Percentiles rank a stretch among this genome's conserved stretches.
Evolutionary conservation across 106 monocot genomes (phyloP).

Genomic region (Apostasia shenzhenica): DNA sequence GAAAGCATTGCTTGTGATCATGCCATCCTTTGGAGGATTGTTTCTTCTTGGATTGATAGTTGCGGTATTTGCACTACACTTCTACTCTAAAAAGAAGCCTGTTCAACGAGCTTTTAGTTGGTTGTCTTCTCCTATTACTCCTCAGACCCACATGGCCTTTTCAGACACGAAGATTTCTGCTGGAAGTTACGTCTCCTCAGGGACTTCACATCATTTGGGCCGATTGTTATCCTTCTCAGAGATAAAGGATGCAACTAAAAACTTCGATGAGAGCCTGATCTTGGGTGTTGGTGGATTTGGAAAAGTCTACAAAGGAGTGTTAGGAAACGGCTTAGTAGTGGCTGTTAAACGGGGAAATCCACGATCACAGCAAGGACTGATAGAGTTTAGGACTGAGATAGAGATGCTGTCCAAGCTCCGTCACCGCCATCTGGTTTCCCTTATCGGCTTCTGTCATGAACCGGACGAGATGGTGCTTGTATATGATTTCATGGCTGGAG

Average conservation of each 20-base stretch:
- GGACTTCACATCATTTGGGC: slow-evolving; percentile 31
- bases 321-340: slow-evolving; percentile 43
- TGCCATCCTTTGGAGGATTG: slow-evolving; percentile 12
- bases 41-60: slow-evolving; percentile 7
- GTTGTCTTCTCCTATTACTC: slow-evolving; percentile 26
- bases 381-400: slow-evolving; percentile 71
- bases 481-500: slow-evolving; percentile 76
- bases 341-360: slow-evolving; percentile 75
- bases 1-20: slow-evolving; percentile 3
- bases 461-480: slow-evolving; percentile 70
- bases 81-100: slow-evolving; percentile 2
- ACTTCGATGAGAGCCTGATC: slow-evolving; percentile 61
- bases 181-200: slow-evolving; percentile 46
- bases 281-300: slow-evolving; percentile 75
- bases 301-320: slow-evolving; percentile 63
- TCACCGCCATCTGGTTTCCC: slow-evolving; percentile 70
- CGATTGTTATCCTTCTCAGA: slow-evolving; percentile 45
- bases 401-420: slow-evolving; percentile 75
- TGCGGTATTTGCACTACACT: slow-evolving; percentile 5
- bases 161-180: slow-evolving; percentile 40
- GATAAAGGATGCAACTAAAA: slow-evolving; percentile 49
- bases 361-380: slow-evolving; percentile 58
- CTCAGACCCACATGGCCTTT: slow-evolving; percentile 17
- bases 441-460: slow-evolving; percentile 76
- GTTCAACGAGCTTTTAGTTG: slow-evolving; percentile 6